Evolutionary conservation across 2,329 filamentous ascomycete genomes (phyloP), one percentile per base, ranked within the genome.

Genomic region (Sphaerostilbella broomeana): DNA sequence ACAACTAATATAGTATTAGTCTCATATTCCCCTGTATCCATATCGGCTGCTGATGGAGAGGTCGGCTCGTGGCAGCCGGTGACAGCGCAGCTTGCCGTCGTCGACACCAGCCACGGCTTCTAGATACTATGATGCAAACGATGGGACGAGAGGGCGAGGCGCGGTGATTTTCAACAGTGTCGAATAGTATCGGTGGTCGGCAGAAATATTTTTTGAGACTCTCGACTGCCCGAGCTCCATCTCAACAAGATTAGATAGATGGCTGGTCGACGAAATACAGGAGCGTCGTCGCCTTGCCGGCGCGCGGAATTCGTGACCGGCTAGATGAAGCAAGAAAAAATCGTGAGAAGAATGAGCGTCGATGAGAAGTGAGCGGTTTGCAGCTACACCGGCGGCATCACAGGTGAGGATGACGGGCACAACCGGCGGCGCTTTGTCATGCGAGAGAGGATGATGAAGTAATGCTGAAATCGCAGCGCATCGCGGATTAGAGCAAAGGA

Each of bases 11-110:
- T 61, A 45, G 68, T 69, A 62, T 79, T 79, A 56, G 75, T 79
- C 54, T 77, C 73, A 60, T 77, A 77, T 62, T 79, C 75, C 49
- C 73, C 72, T 59, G 71, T 70, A 61, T 79, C 75, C 75, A 79
- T 79, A 56, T 72, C 74, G 72, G 55, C 60, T 51, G 59, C 54
- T 49, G 59, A 48, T 54, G 47, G 45, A 46, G 46, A 45, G 51
- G 46, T 46, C 49, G 51, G 43, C 49, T 35, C 43, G 47, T 53
- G 49, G 51, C 47, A 47, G 49, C 45, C 43, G 47, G 47, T 34
- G 42, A 50, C 44, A 47, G 45, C 53, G 54, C 34, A 38, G 33
- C 29, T 34, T 22, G 42, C 42, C 28, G 42, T 42, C 38, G 25
- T 33, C 32, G 38, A 50, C 49, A 51, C 46, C 35, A 49, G 47